Evolutionary conservation across 2,329 filamentous ascomycete species (phyloP), one percentile per base, ranked within the genome.

Genomic region (Colletotrichum ledebouriae): DNA sequence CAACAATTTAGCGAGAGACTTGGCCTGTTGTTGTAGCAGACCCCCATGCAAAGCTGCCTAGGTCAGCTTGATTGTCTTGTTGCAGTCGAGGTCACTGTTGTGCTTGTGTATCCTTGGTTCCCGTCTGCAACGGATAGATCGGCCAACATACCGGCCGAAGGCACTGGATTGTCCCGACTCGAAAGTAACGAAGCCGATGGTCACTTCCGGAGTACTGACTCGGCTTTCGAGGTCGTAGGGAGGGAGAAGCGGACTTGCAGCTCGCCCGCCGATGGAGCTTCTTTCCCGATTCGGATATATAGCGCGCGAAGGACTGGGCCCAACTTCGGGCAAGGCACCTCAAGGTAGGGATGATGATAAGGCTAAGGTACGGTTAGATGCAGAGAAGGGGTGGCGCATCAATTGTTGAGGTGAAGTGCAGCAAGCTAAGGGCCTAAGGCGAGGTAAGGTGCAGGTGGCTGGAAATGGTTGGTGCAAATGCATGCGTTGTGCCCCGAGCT

Each of bases 251-350:
- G n/a, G 63, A 49, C 41, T 49, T 33, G 46, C 17, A 37, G 15
- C 25, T 33, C n/a, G 33, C 52, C 34, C 34, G 52, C n/a, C 10
- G 11, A 10, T n/a, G 49, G 61, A 68, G 65, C 65, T 68, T 59
- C 55, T 68, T 68, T 65, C 65, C 65, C 3, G 42, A 56, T 68
- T 59, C 12, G 65, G 65, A 52, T 41, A 13, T 4, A 39, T 20
- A n/a, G 64, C 17, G 57, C 42, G 46, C 46, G 46, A 22, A 53
- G 47, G 20, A 61, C 34, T 61, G 47, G 59, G 20, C 3, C 25
- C 25, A 1, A 44, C 22, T 37, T 61, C 33, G 59, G 47, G 33
- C 6, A 39, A 33, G 52, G 34, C 12, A 55, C 22, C 13, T 20
- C 25, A 59, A 46, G 41, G 56, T 42, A 44, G 53, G 53, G 53